These are phyloP conservation scores for Eucalyptus guilfoylei DNA, from an alignment of 345 rosid species.

Conservation along the genomic window DNA sequence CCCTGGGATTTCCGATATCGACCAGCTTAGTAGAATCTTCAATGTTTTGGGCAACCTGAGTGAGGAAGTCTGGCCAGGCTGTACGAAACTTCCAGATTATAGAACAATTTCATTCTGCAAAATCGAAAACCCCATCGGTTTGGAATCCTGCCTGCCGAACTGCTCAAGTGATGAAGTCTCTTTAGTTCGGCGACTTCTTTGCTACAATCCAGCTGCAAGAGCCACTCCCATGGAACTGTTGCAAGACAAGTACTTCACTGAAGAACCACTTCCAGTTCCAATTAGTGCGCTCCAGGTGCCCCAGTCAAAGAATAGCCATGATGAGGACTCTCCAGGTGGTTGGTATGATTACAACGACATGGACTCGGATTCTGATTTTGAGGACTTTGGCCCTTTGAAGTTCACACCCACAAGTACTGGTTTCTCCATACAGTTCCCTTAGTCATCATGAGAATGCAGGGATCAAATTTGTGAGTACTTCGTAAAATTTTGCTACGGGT, in stretches of 20 bases:
- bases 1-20: constrained; percentile 84
- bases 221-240: constrained; percentile 68
- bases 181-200: constrained; percentile 56
- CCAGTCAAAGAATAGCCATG: constrained; percentile 25
- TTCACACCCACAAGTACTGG: constrained; percentile 41
- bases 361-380: constrained; percentile 59
- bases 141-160: constrained; percentile 44
- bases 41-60: constrained; percentile 62
- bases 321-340: constrained; percentile 43
- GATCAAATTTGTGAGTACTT: background rate
- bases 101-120: constrained; percentile 63
- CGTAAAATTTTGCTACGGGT: background rate
- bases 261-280: constrained; percentile 72
- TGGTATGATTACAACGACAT: constrained; percentile 26
- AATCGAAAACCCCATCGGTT: constrained; percentile 56
- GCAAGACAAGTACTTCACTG: constrained; percentile 54
- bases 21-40: constrained; percentile 68
- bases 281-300: constrained; percentile 61
- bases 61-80: constrained; percentile 70
- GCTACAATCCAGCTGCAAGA: constrained; percentile 72
- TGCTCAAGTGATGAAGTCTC: constrained; percentile 45
- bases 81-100: constrained; percentile 72
- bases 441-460: background rate
- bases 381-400: constrained; percentile 43
- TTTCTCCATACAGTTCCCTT: constrained; percentile 47